Percentiles rank a stretch among this genome's conserved stretches.
Evolutionary conservation across 2,329 filamentous ascomycete genomes (phyloP).

Genomic region (Xylariaceae sp.): DNA sequence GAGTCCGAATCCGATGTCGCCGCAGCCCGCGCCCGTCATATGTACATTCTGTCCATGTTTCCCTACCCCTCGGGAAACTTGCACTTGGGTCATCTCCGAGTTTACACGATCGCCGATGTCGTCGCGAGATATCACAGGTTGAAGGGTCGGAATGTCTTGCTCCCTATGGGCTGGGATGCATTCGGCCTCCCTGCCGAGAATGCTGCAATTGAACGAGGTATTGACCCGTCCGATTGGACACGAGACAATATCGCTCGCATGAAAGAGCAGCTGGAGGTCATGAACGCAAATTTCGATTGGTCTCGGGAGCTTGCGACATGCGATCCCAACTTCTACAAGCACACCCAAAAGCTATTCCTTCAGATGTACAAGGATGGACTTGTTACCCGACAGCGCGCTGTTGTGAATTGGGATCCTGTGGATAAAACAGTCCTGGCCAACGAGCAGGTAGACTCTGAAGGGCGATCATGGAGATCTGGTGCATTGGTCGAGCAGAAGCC

Average conservation of each 20-base stretch:
- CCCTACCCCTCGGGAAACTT: conserved; percentile 86
- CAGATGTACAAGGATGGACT: conserved; percentile 71
- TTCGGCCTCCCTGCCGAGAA: conserved; percentile 91
- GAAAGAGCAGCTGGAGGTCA: conserved; percentile 75
- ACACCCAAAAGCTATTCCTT: conserved; percentile 83
- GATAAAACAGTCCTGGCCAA: conserved; percentile 89
- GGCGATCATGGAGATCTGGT: conserved; percentile 82
- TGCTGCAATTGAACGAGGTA: conserved; percentile 78
- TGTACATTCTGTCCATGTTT: conserved; percentile 87
- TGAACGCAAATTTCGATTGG: conserved; percentile 86
- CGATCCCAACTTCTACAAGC: conserved; percentile 81
- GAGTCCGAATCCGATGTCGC: conserved; percentile 7
- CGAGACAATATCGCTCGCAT: conserved; percentile 76
- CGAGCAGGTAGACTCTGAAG: conserved; percentile 86
- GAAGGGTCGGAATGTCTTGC: conserved; percentile 70
- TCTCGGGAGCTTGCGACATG: conserved; percentile 82
- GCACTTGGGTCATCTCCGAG: conserved; percentile 82
- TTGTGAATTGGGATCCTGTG: conserved; percentile 88
- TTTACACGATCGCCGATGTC: conserved; percentile 89
- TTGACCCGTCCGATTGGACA: conserved; percentile 78
- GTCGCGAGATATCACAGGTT: conserved; percentile 73
- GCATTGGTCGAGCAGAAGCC: conserved; percentile 77
- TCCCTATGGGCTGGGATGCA: conserved; percentile 95
- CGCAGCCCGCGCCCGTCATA: conserved; percentile 33
- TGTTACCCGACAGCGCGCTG: conserved; percentile 77